phyloP scores from a whole-genome alignment of 2,329 filamentous ascomycete species.

The Neonectria magnoliae region DNA sequence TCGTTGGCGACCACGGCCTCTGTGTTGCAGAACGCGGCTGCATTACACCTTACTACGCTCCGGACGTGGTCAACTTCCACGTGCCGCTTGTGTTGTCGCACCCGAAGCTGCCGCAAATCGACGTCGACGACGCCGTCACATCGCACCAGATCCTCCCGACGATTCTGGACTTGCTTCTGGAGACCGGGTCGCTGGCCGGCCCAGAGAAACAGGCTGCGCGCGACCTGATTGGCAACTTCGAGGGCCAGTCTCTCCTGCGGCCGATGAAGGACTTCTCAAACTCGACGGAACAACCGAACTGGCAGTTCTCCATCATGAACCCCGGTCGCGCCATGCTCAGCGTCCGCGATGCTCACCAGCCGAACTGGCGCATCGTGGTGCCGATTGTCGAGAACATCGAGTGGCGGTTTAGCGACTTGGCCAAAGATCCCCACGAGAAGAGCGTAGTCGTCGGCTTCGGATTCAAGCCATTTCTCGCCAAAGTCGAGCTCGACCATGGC shows the following conservation, averaged over 20 bases:
- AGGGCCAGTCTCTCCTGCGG: slow-evolving; percentile 41
- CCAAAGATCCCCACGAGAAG: slow-evolving; percentile 33
- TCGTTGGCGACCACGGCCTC: slow-evolving; percentile 45
- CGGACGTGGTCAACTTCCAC: slow-evolving; percentile 39
- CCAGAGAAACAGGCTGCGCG: slow-evolving; percentile 25
- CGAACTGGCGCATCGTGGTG: slow-evolving; percentile 40
- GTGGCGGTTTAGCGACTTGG: slow-evolving; percentile 41
- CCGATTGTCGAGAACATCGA: slow-evolving; percentile 39
- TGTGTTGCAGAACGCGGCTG: slow-evolving; percentile 41
- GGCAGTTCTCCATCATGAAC: slow-evolving; percentile 43
- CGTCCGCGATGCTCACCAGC: slow-evolving; percentile 37
- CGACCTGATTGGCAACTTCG: slow-evolving; percentile 38
- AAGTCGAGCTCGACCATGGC: slow-evolving; percentile 26
- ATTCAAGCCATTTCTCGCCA: slow-evolving; percentile 25
- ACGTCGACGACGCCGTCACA: slow-evolving; percentile 38
- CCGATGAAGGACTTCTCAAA: slow-evolving; percentile 24
- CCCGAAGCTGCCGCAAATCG: slow-evolving; percentile 38
- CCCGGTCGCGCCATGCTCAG: slow-evolving; percentile 40
- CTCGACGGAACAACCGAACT: slow-evolving; percentile 28
- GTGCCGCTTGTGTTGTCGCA: slow-evolving; percentile 45
- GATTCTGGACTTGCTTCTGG: slow-evolving; percentile 43
- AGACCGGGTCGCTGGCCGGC: slow-evolving; percentile 38
- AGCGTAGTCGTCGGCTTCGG: slow-evolving; percentile 31
- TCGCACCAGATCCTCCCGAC: slow-evolving; percentile 44
- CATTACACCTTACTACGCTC: slow-evolving; percentile 41